Evolutionary conservation across 2,329 filamentous ascomycete species (phyloP), one percentile per base, ranked within the genome.

Genomic region (Paecilomyces fulvus): DNA sequence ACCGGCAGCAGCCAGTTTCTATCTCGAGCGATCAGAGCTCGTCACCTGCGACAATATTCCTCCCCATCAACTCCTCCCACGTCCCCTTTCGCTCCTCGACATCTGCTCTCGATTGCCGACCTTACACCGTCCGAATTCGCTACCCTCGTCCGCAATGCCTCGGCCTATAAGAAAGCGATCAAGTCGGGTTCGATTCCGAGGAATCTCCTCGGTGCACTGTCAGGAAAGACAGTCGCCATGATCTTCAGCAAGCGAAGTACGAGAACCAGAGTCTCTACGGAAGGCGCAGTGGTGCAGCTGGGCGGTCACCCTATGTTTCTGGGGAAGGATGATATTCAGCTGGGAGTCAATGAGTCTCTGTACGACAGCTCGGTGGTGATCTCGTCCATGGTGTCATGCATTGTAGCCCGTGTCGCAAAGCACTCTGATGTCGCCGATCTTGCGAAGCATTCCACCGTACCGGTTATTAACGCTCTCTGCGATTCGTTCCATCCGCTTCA

Each of bases 161-260:
- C 84, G 23, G 75, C 81, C 49, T 84, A 90, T 77, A 97, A 97
- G 74, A 74, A 82, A 55, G 79, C 84, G 56, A 84, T 92, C 77
- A 95, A 95, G 72, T 82, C 84, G 20, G 83, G 84, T 50, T 77
- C 81, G 55, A 75, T 83, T 51, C 83, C 87, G 2, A 71, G 77
- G 53, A 76, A 79, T 49, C 76, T 95, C 55, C 76, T 80, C 55
- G 79, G 80, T 46, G 78, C 83, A 10, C 76, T 99, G 60, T 75
- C 82, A 0, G 89, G 90, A 54, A 85, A 90, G 73, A 92, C 91
- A 0, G 83, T 99, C 30, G 92, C 94, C 63, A 88, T 99, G 85
- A 90, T 95, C 80, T 99, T 99, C 79, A 95, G 83, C 80, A 99
- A 99, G 78, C 86, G 92, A 63, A 95, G 89, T 66, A 99, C 94